phyloP scores from a whole-genome alignment of 1,284 basidiomycete genomes.

The Cryptococcus jaspeensis region DNA sequence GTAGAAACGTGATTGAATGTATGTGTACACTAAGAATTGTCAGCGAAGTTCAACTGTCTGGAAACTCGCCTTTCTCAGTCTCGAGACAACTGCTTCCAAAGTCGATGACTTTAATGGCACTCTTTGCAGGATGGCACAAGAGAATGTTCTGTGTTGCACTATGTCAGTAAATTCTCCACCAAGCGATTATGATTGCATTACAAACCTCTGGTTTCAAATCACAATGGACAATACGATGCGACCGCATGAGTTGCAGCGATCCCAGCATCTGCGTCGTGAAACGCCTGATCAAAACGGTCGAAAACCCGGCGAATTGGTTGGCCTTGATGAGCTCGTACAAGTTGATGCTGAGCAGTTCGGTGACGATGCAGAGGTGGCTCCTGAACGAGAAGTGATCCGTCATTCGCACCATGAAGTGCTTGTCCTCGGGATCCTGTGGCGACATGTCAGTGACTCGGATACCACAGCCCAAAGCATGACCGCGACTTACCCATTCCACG shows the following conservation, averaged over 20 bases:
- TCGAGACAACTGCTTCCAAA: constrained; percentile 99
- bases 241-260: constrained; percentile 87
- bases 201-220: constrained; percentile 95
- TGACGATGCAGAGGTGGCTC: constrained; percentile 96
- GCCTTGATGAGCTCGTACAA: constrained; percentile 99
- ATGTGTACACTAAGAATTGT: constrained; percentile 82
- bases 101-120: constrained; percentile 97
- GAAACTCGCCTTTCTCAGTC: constrained; percentile 86
- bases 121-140: constrained; percentile 90
- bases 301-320: constrained; percentile 96
- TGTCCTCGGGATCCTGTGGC: constrained; percentile 85
- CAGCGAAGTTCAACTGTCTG: background rate
- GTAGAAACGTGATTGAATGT: constrained; percentile 98
- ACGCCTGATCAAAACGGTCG: constrained; percentile 87
- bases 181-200: background rate
- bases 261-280: constrained; percentile 95
- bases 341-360: constrained; percentile 97
- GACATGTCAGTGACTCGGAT: too few species aligned
- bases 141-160: constrained; percentile 73
- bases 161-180: constrained; percentile 4
- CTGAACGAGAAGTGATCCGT: constrained; percentile 98
- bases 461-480: background rate
- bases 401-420: constrained; percentile 97
- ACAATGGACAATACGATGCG: constrained; percentile 98
- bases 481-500: constrained; percentile 82